A percentile compares a stretch with the other conserved stretches of the same genome.
Conservation (phyloP, 2,329 filamentous ascomycete species). For the Neocucurbitaria cava region DNA sequence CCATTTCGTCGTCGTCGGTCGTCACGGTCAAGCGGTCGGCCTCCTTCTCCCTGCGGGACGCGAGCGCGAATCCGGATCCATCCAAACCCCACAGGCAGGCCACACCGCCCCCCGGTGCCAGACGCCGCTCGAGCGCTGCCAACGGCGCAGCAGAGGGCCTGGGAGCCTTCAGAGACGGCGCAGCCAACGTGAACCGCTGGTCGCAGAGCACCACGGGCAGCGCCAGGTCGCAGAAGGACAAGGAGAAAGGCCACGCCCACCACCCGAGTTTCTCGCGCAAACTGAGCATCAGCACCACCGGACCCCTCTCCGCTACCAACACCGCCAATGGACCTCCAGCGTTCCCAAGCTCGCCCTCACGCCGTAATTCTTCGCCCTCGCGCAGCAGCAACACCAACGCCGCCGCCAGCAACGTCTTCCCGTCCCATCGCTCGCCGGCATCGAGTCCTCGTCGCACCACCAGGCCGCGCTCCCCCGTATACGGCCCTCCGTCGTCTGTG, state of each 20-base stretch:
- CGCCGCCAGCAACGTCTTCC: conserved; percentile 4
- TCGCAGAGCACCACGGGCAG: conserved; percentile 64
- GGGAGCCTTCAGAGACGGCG: conserved; percentile 51
- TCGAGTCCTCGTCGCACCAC: conserved; percentile 46
- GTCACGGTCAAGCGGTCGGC: conserved; percentile 52
- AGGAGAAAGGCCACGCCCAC: conserved; percentile 29
- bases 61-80: conserved; percentile 17
- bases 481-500: conserved; percentile 37
- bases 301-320: conserved; percentile 29
- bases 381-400: conserved; percentile 6
- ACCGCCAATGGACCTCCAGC: conserved; percentile 44
- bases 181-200: conserved; percentile 63
- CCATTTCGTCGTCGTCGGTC: conserved; percentile 53
- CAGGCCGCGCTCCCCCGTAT: conserved; percentile 40
- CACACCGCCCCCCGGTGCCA: conserved; percentile 34
- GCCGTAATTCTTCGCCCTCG: conserved; percentile 33
- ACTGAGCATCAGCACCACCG: conserved; percentile 47
- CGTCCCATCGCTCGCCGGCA: conserved; percentile 41
- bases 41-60: conserved; percentile 48
- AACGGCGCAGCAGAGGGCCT: conserved; percentile 49
- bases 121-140: conserved; percentile 52
- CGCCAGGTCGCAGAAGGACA: conserved; percentile 43
- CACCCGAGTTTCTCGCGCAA: conserved; percentile 46
- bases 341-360: conserved; percentile 42
- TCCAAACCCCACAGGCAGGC: conserved; percentile 32